phyloP scores from a whole-genome alignment of 331 rosid species.

The Arachis monticola region DNA sequence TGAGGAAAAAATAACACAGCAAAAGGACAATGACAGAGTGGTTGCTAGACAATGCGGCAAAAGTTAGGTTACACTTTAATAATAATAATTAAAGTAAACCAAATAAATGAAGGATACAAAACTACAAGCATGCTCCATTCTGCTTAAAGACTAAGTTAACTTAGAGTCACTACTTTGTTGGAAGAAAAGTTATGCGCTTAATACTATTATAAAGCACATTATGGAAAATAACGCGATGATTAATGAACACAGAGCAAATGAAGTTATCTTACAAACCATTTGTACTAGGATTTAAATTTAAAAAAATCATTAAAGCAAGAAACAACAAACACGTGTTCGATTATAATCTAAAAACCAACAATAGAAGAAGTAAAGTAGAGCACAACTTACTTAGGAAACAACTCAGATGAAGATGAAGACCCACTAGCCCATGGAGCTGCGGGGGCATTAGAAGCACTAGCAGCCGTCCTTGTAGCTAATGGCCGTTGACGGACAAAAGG shows the following conservation, averaged over 20 bases:
- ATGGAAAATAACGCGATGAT: not conserved
- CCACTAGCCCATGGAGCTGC: constrained; percentile 85
- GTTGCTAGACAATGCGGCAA: not conserved
- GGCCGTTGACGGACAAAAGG: constrained; percentile 98
- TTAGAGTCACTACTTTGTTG: constrained; percentile 7
- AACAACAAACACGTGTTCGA: constrained; percentile 4
- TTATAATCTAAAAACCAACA: constrained; percentile 16
- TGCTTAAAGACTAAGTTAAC: not conserved
- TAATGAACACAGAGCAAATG: not conserved
- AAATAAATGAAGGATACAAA: constrained; percentile 9
- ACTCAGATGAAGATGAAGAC: constrained; percentile 61
- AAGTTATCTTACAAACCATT: not conserved
- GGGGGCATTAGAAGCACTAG: constrained; percentile 72
- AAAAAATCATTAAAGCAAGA: not conserved
- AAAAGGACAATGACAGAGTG: not conserved
- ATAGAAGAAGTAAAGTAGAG: not conserved
- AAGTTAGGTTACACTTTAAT: not conserved
- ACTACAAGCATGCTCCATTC: not conserved
- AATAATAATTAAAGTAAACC: constrained; percentile 13
- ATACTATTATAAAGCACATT: constrained; percentile 15
- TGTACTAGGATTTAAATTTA: not conserved
- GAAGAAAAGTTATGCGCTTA: not conserved
- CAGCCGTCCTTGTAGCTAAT: constrained; percentile 68
- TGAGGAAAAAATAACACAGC: constrained; percentile 11
- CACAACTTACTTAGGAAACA: constrained; percentile 62